Evolutionary conservation across 2,329 filamentous ascomycete species (phyloP), one percentile per base, ranked within the genome.

Genomic region (Zasmidium citrigriseum): DNA sequence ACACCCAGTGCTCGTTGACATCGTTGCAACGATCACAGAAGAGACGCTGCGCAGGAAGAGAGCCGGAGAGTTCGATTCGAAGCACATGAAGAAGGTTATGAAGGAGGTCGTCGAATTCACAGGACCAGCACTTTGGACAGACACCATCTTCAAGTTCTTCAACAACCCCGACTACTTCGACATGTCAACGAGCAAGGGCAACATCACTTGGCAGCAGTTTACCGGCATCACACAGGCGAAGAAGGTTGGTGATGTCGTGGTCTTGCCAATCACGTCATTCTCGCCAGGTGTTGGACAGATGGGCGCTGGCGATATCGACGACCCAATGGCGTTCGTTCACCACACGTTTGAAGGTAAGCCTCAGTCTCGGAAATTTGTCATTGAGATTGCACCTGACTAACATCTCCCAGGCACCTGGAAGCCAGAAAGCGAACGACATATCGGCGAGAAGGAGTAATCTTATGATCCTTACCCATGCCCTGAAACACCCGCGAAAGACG

Each of bases 321-420:
- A 98, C 72, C 91, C 92, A 1, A 93, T 96, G 91, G 95, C 95
- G 1, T 98, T 96, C 80, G 95, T 99, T 61, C 93, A 95, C 78
- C 95, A 99, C 77, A 88, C 92, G 55, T 99, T 99, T 74, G 91
- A 96, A 80, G 95, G 93, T 96, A 79, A 66, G 83, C 74, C 4
- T 4, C 46, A 24, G 21, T 21, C 12, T 46, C 21, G 5, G 25
- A 48, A 52, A 48, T 25, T 44, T 12, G 23, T 25, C 16, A 21
- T 22, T 25, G 41, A 45, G 16, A 18, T 22, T 24, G 29, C 34
- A 45, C 49, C 24, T n/a, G n/a, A 44, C 58, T 63, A 41, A 66
- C 59, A 24, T 14, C 18, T 52, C 14, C 34, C 68, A 91, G 88
- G 88, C 50, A 88, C 87, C 2, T 91, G 88, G 88, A 91, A 91